Conservation (phyloP, 257 asterid genomes). For the Coffea canephora region DNA sequence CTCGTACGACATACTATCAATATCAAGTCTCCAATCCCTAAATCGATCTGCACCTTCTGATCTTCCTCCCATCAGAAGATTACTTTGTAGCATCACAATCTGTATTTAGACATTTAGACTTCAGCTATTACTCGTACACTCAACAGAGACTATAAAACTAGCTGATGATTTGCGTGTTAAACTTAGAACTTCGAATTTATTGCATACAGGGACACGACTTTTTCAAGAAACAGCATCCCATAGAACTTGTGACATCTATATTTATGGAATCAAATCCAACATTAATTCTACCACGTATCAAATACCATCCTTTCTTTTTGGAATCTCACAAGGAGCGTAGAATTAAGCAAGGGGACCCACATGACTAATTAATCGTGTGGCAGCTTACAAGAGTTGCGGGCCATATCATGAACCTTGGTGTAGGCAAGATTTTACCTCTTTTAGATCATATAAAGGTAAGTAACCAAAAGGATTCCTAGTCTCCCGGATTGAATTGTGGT, state of each 20-base stretch:
- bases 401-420: background rate
- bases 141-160: background rate
- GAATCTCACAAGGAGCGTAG: too few relatives aligned
- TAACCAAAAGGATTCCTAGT: background rate
- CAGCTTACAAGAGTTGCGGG: background rate
- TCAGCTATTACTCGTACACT: background rate
- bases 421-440: background rate
- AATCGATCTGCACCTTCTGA: conserved; percentile 43
- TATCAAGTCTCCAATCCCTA: conserved; percentile 71
- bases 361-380: background rate
- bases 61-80: conserved; percentile 64
- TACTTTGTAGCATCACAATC: conserved; percentile 74
- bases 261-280: background rate
- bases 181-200: background rate
- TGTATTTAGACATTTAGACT: conserved; percentile 22
- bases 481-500: background rate
- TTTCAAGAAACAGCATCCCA: background rate
- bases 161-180: background rate
- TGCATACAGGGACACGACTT: background rate
- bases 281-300: too few relatives aligned
- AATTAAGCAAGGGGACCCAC: background rate
- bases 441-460: background rate
- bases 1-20: conserved; percentile 88
- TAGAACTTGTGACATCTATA: background rate
- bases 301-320: too few relatives aligned